phyloP scores from a whole-genome alignment of 2,329 filamentous ascomycete genomes.

The Claviceps pazoutovae region DNA sequence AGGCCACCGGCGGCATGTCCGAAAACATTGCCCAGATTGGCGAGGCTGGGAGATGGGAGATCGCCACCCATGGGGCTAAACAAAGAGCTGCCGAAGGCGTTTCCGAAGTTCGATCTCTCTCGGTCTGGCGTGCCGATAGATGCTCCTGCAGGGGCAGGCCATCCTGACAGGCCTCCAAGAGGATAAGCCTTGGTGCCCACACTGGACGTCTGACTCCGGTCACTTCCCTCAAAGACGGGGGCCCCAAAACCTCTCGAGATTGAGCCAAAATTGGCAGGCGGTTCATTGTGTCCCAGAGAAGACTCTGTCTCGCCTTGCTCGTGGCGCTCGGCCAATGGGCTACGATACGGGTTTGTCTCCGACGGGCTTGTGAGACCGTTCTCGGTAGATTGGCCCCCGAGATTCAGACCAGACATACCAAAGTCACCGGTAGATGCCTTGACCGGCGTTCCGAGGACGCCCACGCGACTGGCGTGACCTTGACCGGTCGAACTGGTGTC shows the following conservation, averaged over 20 bases:
- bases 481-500: slow-evolving; percentile 40
- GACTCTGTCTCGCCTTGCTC: slow-evolving; percentile 48
- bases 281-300: slow-evolving; percentile 26
- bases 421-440: slow-evolving; percentile 44
- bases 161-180: slow-evolving; percentile 48
- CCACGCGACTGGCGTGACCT: slow-evolving; percentile 19
- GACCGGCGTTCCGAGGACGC: slow-evolving; percentile 37
- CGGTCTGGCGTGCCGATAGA: slow-evolving; percentile 56
- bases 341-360: slow-evolving; percentile 92
- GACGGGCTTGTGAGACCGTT: slow-evolving; percentile 77
- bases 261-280: slow-evolving; percentile 37
- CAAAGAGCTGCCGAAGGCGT: slow-evolving; percentile 63
- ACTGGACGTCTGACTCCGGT: slow-evolving; percentile 87
- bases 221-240: slow-evolving; percentile 54
- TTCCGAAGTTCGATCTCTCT: slow-evolving; percentile 40
- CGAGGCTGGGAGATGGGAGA: slow-evolving; percentile 59
- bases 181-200: slow-evolving; percentile 65
- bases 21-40: slow-evolving; percentile 56
- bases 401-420: slow-evolving; percentile 46
- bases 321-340: slow-evolving; percentile 65
- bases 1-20: slow-evolving; percentile 44
- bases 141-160: slow-evolving; percentile 40
- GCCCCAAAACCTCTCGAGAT: slow-evolving; percentile 36
- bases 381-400: slow-evolving; percentile 41
- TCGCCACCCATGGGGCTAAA: slow-evolving; percentile 68